Evolutionary conservation across 1,284 basidiomycete genomes (phyloP).

Genomic region (Fomitopsis betulina): DNA sequence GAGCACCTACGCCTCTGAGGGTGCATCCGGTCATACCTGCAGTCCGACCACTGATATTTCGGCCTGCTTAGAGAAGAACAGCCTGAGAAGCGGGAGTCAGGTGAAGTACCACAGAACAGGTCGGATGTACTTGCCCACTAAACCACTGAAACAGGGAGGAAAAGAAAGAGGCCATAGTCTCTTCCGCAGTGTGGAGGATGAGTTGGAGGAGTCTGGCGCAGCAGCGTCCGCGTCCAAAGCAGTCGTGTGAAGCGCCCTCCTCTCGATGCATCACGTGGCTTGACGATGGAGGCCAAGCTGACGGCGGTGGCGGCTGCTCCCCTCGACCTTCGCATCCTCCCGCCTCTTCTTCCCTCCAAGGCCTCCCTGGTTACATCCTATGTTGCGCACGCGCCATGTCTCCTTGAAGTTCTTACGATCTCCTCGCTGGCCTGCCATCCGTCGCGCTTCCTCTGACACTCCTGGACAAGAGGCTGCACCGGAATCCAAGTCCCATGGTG

Average conservation of each 20-base stretch:
- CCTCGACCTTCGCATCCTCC: background rate
- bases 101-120: background rate
- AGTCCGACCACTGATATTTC: slow-evolving; percentile 94
- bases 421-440: background rate
- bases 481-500: background rate
- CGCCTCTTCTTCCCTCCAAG: no score
- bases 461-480: background rate
- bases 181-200: background rate
- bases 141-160: slow-evolving; percentile 67
- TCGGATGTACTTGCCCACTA: slow-evolving; percentile 39
- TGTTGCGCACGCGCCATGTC: background rate
- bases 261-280: no score
- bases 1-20: background rate
- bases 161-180: slow-evolving; percentile 59
- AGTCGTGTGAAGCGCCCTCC: background rate
- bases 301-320: background rate
- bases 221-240: background rate
- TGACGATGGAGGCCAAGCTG: no score
- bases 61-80: slow-evolving; percentile 87
- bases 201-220: background rate
- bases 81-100: slow-evolving; percentile 31
- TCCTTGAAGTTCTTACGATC: background rate
- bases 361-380: background rate
- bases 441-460: background rate
- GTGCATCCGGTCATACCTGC: slow-evolving; percentile 51